Percentiles rank a stretch among this genome's conserved stretches.
phyloP scores from a whole-genome alignment of 163 green algal species.

The Chlorella variabilis region DNA sequence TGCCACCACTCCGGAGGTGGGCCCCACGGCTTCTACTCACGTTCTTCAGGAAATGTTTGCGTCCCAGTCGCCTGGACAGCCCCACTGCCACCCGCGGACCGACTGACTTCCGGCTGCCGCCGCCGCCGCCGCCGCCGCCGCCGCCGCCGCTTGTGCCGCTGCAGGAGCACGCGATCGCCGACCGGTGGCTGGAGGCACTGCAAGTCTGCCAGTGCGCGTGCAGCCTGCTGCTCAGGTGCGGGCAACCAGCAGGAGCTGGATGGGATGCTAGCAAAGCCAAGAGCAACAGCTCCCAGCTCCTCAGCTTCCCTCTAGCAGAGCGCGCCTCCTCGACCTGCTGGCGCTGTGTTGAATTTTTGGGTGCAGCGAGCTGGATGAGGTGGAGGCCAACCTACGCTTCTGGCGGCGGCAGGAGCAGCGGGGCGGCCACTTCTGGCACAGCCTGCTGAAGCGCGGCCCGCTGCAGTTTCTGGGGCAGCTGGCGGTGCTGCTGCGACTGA shows the following conservation, averaged over 20 bases:
- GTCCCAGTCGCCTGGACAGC: too few relatives aligned
- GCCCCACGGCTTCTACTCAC: background rate
- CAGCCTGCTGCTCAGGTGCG: constrained; percentile 44
- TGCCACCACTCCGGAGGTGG: constrained; percentile 20
- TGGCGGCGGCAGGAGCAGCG: constrained; percentile 59
- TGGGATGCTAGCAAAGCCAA: too few relatives aligned
- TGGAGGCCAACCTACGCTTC: constrained; percentile 66
- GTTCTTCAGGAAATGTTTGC: too few relatives aligned
- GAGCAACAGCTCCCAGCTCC: too few relatives aligned
- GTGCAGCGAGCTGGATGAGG: constrained; percentile 46
- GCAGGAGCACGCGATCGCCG: constrained; percentile 42
- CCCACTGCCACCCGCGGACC: too few relatives aligned
- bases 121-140: background rate
- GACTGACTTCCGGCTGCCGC: background rate
- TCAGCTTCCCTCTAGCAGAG: too few relatives aligned
- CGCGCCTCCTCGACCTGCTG: too few relatives aligned
- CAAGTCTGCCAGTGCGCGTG: constrained; percentile 49
- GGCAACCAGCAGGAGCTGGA: too few relatives aligned
- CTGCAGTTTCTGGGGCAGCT: constrained; percentile 54
- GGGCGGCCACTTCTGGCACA: constrained; percentile 61
- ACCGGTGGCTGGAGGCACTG: constrained; percentile 52
- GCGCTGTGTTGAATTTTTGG: too few relatives aligned
- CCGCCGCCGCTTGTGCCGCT: background rate
- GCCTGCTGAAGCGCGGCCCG: constrained; percentile 65
- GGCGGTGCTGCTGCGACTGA: constrained; percentile 26